Evolutionary conservation across 192 early-diverging fungal genomes (phyloP).

Genomic region (Dimargaris verticillata): DNA sequence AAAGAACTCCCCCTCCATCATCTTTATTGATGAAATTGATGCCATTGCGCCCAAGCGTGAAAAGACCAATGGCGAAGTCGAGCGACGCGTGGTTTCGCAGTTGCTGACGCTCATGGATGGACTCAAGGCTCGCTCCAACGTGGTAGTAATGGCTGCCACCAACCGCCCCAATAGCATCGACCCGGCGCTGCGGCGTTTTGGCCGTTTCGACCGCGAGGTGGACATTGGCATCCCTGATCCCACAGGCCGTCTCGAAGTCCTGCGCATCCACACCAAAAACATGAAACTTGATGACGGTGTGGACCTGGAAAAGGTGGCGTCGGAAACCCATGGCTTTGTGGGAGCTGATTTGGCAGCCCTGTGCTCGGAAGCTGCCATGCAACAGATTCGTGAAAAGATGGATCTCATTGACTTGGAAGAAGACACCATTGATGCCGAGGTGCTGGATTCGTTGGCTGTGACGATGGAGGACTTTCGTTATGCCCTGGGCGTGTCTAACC

Average conservation of each 20-base stretch:
- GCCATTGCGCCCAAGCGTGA: conserved; percentile 99
- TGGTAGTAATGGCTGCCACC: conserved; percentile 98
- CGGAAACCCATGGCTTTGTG: conserved; percentile 94
- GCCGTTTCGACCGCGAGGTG: conserved; percentile 96
- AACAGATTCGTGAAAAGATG: conserved; percentile 99
- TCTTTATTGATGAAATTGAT: conserved; percentile 99
- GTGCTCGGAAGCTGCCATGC: conserved; percentile 98
- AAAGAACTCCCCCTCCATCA: conserved; percentile 91
- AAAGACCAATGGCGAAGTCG: conserved; percentile 97
- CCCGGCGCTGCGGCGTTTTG: conserved; percentile 94
- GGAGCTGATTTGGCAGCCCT: conserved; percentile 74
- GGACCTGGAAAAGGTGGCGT: conserved; percentile 90
- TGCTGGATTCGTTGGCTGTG: conserved; percentile 86
- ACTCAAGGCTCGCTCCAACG: conserved; percentile 88
- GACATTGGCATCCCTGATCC: conserved; percentile 99
- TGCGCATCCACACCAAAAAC: conserved; percentile 99
- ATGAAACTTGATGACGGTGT: conserved; percentile 97
- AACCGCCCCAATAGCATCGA: conserved; percentile 98
- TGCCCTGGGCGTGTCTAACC: conserved; percentile 85
- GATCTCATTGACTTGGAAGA: conserved; percentile 90
- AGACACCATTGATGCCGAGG: conserved; percentile 94
- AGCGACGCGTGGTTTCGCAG: conserved; percentile 96
- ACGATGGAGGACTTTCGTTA: conserved; percentile 97
- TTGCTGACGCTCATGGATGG: conserved; percentile 97
- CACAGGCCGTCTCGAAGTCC: conserved; percentile 92